Evolutionary conservation across 208 protist genomes (phyloP), one percentile per base, ranked within the genome.

Genomic region (Jaenimonas drosophilae): DNA sequence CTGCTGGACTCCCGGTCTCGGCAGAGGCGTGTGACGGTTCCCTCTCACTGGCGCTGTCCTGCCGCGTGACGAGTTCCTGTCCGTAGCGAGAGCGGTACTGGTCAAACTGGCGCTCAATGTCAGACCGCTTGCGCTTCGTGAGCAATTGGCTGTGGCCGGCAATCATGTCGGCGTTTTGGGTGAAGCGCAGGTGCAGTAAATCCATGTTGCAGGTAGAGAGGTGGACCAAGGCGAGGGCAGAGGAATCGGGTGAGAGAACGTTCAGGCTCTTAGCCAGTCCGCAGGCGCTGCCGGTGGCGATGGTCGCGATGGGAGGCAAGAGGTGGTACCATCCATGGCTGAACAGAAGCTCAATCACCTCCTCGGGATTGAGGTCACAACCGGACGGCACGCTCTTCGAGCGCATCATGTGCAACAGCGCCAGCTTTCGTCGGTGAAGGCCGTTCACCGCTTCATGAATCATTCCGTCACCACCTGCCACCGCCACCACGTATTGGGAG

Each of bases 391-490:
- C 49, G 5, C 20, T 14, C 45, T 71, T 43, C 42, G 49, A 42
- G 34, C 60, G 52, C 4, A 48, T 25, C 23, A n/a, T 38, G 12
- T 23, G 39, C 29, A 82, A n/a, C 4, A 77, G 20, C 9, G 66
- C 64, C 14, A 70, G 31, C 31, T 70, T 68, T 29, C 84, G 61
- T 11, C 79, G 73, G 27, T 83, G 60, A 7, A 93, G 38, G 34
- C 84, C 84, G 50, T 93, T 93, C 19, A 87, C 62, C 4, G 59
- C 49, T 64, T 93, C 84, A 52, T 93, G 59, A 27, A 85, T 45
- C 70, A 89, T 93, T 14, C 84, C 84, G 41, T 93, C 84, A 2
- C 84, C 84, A 26, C 84, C 84, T 19, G 79, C 75, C 43, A 46
- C 56, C 1, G 72, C 69, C 33, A 86, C 62, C 26, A 93, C 84